A percentile compares a stretch with the other conserved stretches of the same genome.
phyloP scores from a whole-genome alignment of 2,329 filamentous ascomycete genomes.

The Scedosporium boydii region DNA sequence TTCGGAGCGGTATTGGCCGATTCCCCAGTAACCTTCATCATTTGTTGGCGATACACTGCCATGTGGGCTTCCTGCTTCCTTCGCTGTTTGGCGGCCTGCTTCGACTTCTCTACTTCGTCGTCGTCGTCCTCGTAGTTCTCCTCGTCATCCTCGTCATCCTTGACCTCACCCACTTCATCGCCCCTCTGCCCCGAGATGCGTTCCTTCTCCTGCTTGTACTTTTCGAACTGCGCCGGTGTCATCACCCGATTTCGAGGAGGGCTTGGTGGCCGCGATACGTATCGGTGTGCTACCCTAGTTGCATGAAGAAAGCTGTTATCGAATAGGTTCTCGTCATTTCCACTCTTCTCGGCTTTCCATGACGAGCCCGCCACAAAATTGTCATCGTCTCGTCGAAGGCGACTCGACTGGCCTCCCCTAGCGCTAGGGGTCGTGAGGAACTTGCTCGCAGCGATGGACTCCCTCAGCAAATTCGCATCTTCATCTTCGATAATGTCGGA shows the following conservation, averaged over 20 bases:
- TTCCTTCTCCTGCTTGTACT: constrained; percentile 66
- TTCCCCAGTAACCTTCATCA: constrained; percentile 93
- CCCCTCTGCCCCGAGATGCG: constrained; percentile 38
- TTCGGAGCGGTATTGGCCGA: constrained; percentile 27
- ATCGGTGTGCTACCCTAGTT: constrained; percentile 25
- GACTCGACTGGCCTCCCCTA: constrained; percentile 9
- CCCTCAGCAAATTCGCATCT: constrained; percentile 41
- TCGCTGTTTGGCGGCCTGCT: constrained; percentile 63
- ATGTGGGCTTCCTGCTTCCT: constrained; percentile 86
- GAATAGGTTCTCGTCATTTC: constrained; percentile 47
- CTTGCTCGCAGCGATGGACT: constrained; percentile 39
- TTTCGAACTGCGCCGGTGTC: constrained; percentile 82
- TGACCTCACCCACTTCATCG: constrained; percentile 32
- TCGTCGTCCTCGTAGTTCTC: constrained; percentile 64
- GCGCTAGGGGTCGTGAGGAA: constrained; percentile 24
- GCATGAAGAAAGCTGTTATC: constrained; percentile 33
- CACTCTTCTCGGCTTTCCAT: constrained; percentile 17
- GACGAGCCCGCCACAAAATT: constrained; percentile 22
- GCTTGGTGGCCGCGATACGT: constrained; percentile 22
- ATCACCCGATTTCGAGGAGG: constrained; percentile 65
- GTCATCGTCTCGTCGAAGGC: constrained; percentile 32
- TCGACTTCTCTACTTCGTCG: constrained; percentile 69
- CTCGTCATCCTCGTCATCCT: constrained; percentile 54
- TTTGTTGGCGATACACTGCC: constrained; percentile 82
- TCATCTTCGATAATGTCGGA: constrained; percentile 38